Base-by-base conservation (phyloP, 2,329 filamentous ascomycete species). In the Pseudogymnoascus sp. region DNA sequence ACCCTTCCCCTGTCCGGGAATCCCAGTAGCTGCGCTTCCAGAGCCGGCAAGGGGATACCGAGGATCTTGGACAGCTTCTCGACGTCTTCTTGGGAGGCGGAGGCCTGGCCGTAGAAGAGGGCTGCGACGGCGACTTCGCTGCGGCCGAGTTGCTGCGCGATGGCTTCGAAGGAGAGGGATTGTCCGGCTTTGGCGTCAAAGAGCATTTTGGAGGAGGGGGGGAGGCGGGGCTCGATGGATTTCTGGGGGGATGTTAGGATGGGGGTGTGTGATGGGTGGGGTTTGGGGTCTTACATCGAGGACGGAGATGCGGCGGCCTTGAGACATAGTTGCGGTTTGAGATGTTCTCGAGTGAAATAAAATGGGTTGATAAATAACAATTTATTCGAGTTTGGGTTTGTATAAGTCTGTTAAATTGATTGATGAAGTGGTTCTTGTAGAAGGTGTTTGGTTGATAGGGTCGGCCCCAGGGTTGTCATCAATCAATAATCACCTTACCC, bases 81-180 rank as follows among this genome's bases (percentile, higher is more conserved):
- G 11, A 80, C 70, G 64, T 94, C 91, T 65, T 90, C 87, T 0
- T 82, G 71, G 0, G 86, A 88, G 1, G 91, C 89, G 69, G 84
- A 84, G 5, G 89, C 86, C 74, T 94, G 91, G 30, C 92, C 92
- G 74, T 96, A 96, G 82, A 97, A 97, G 66, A 96, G 79, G 2
- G 92, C 92, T 2, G 92, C 92, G 3, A 89, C 84, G 41, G 91
- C 90, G n/a, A 96, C 91, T 75, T 97, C 92, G 70, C 86, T 86
- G 62, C 92, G 90, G 60, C 87, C 89, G 45, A 96, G 82, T 30
- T 86, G 80, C 67, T 85, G 76, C 60, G 85, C 90, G 70, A 97
- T 92, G 45, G 84, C 77, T 73, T 91, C 90, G 72, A 96, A 97
- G 70, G 82, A 90, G 36, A 96, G 82, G 67, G 85, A 82, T 75